A percentile compares a stretch with the other conserved stretches of the same genome.
Evolutionary conservation across 1,284 basidiomycete genomes (phyloP).

Genomic region (Rhodotorula sp.): DNA sequence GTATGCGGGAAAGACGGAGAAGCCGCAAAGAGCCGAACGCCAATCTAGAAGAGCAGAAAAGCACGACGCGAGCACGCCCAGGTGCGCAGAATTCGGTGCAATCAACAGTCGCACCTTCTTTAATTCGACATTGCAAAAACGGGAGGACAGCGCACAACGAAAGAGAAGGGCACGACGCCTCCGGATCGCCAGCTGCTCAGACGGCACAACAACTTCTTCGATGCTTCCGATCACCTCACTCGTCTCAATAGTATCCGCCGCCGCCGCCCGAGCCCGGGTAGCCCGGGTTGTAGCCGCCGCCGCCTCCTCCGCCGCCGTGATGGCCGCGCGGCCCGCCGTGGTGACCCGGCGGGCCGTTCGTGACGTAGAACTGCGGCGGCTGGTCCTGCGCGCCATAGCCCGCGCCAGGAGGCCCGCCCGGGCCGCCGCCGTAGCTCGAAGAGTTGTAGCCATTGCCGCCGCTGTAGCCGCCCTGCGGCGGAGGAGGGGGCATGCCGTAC

Average conservation of each 20-base stretch:
- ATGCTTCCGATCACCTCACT: not conserved
- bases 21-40: too few relatives aligned
- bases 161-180: too few relatives aligned
- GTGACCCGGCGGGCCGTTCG: not conserved
- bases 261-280: constrained; percentile 1
- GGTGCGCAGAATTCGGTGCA: too few relatives aligned
- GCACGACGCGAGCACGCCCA: too few relatives aligned
- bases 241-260: not conserved
- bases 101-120: too few relatives aligned
- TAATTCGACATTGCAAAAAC: too few relatives aligned
- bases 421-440: not conserved
- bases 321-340: not conserved
- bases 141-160: too few relatives aligned
- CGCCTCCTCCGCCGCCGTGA: not conserved
- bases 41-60: too few relatives aligned
- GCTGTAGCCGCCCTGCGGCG: not conserved
- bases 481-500: not conserved
- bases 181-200: too few relatives aligned
- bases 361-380: not conserved
- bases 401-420: not conserved
- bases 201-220: too few relatives aligned
- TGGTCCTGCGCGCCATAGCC: too few relatives aligned
- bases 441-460: not conserved
- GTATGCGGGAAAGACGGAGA: too few relatives aligned
- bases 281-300: constrained; percentile 1